Evolutionary conservation across 495 filamentous ascomycete genomes (phyloP), one percentile per base, ranked within the genome.

Genomic region (Penicillium macrosclerotiorum): DNA sequence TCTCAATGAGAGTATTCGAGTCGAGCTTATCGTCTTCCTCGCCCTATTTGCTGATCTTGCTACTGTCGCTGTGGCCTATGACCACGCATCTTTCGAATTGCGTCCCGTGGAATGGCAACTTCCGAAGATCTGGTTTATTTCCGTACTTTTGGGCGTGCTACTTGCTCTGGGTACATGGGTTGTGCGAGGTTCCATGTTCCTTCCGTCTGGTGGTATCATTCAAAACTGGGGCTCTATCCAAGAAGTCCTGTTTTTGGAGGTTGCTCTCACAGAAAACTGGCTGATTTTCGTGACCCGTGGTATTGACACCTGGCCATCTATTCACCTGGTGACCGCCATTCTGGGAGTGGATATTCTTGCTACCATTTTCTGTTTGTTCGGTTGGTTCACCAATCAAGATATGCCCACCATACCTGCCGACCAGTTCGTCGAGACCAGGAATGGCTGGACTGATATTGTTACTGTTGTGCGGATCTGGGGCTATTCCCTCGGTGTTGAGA

Each of bases 401-500:
- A 71, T 79, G 69, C 68, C 64, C 24, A 71, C 63, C 19, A 63
- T 61, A 44, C 74, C 67, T 17, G 48, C 41, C 39, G 55, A 49
- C 51, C 58, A 53, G 52, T 85, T 55, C 24, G 60, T 64, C 3
- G 72, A 75, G 38, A 76, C 77, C 8, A 45, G 30, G 3, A 80
- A 87, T 51, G 85, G 86, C 35, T 80, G 78, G 70, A 85, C 81
- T 13, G 79, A 83, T 57, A 80, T 90, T 50, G 85, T 90, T 41
- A 89, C 86, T 23, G 84, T 86, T 2, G 83, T 89, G 14, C 77
- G 86, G n/a, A 72, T 90, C 47, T 90, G 86, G 86, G 74, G 72
- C 11, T 89, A 81, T 68, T 85, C 82, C 2, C 81, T 89, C 38
- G 84, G 79, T 47, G 84, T 88, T 46, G 83, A 81, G 49, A 83